Conservation (phyloP, 2,329 filamentous ascomycete genomes). For the Chalara sp. region DNA sequence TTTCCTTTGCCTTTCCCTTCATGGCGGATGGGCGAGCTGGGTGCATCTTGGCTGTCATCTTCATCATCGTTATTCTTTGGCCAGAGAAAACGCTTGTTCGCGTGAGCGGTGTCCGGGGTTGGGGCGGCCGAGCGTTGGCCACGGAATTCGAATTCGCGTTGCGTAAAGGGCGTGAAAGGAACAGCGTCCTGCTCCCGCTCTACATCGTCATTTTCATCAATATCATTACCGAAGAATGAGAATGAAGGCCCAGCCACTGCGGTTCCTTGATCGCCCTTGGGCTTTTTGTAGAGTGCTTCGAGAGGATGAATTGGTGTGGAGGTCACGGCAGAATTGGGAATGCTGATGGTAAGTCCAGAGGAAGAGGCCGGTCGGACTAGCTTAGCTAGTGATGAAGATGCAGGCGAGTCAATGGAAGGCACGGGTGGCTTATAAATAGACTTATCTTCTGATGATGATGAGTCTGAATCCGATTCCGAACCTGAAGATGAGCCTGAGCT, state of each 20-base stretch:
- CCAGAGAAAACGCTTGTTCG: conserved; percentile 57
- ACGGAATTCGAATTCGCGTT: conserved; percentile 69
- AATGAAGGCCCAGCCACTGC: conserved; percentile 48
- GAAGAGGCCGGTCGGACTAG: conserved; percentile 33
- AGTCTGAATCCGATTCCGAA: conserved; percentile 9
- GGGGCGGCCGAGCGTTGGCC: conserved; percentile 82
- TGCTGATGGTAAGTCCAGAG: conserved; percentile 46
- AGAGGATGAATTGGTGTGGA: conserved; percentile 64
- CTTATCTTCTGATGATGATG: conserved; percentile 2
- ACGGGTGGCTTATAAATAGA: conserved; percentile 10
- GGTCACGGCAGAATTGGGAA: conserved; percentile 33
- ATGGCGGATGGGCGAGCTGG: conserved; percentile 9
- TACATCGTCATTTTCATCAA: conserved; percentile 37
- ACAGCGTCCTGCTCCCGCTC: conserved; percentile 36
- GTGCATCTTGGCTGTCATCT: conserved; percentile 25
- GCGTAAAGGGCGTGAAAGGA: conserved; percentile 79
- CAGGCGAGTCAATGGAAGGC: conserved; percentile 6
- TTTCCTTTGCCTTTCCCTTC: conserved; percentile 11
- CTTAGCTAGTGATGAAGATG: not conserved
- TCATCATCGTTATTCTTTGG: conserved; percentile 39
- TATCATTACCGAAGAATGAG: conserved; percentile 66
- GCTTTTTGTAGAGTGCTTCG: conserved; percentile 84
- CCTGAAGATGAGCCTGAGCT: conserved; percentile 19
- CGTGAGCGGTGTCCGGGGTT: conserved; percentile 86
- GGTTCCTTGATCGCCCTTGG: conserved; percentile 35